Conservation (phyloP, 2,329 filamentous ascomycete species). For the Microcera coccophila region DNA sequence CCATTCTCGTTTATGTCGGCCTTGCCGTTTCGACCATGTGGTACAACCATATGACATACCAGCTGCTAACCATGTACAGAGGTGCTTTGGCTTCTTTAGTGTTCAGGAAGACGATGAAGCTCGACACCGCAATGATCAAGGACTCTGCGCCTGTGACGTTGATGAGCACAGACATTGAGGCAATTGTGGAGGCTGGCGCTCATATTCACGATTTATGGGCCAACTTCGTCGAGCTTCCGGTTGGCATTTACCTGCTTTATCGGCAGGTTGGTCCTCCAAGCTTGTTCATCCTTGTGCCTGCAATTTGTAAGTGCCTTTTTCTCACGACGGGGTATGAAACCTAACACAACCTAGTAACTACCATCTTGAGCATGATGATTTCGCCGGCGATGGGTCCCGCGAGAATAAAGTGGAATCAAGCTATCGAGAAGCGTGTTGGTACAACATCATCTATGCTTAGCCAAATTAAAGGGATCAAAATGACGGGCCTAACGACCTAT, state of each 20-base stretch:
- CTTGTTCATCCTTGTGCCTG: constrained; percentile 27
- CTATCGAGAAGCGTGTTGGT: constrained; percentile 39
- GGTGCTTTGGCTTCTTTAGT: constrained; percentile 42
- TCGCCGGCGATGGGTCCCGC: constrained; percentile 30
- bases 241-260: constrained; percentile 37
- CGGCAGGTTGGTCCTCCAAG: constrained; percentile 32
- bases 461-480: constrained; percentile 43
- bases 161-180: constrained; percentile 45
- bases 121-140: constrained; percentile 30
- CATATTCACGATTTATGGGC: constrained; percentile 38
- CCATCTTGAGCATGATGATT: constrained; percentile 16
- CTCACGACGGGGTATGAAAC: no score
- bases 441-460: constrained; percentile 38
- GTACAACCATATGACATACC: constrained; percentile 35
- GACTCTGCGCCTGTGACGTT: constrained; percentile 40
- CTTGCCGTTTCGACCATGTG: constrained; percentile 34
- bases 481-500: constrained; percentile 38
- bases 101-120: constrained; percentile 42
- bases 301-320: constrained; percentile 18
- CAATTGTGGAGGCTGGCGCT: constrained; percentile 24
- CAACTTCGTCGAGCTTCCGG: constrained; percentile 33
- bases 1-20: constrained; percentile 39
- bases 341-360: constrained; percentile 15
- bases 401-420: constrained; percentile 36
- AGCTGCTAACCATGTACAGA: constrained; percentile 35